Conservation (phyloP, 495 filamentous ascomycete genomes). For the Rhypophila decipiens region DNA sequence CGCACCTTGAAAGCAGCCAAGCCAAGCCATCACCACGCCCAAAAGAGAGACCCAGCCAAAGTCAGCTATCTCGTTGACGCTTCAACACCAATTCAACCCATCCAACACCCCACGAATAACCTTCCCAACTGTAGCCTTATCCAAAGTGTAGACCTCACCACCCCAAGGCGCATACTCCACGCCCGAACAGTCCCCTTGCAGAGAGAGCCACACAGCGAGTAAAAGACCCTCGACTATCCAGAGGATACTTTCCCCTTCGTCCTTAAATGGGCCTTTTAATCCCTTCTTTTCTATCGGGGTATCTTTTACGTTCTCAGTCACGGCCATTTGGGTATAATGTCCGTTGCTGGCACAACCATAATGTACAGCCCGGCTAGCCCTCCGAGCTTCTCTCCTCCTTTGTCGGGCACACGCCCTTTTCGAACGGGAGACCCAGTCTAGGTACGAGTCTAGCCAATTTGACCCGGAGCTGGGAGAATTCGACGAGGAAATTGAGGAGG, state of each 20-base stretch:
- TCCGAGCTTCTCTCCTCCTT: not conserved
- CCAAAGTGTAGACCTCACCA: slow-evolving; percentile 5
- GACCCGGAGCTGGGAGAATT: too few species aligned
- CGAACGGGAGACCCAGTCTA: slow-evolving; percentile 10
- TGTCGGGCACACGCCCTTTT: not conserved
- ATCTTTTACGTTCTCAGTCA: too few species aligned
- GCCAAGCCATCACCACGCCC: too few species aligned
- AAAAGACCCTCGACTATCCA: slow-evolving; percentile 13
- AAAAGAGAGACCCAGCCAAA: too few species aligned
- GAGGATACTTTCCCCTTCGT: slow-evolving; percentile 8
- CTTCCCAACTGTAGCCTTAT: not conserved
- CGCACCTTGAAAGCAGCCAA: too few species aligned
- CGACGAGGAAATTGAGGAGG: too few species aligned
- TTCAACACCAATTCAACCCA: too few species aligned
- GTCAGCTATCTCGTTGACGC: too few species aligned
- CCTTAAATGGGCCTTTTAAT: not conserved
- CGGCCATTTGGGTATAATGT: too few species aligned
- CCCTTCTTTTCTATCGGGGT: too few species aligned
- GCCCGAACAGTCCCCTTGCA: slow-evolving; percentile 9
- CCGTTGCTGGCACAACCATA: not conserved
- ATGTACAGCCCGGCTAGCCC: too few species aligned
- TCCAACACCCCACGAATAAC: too few species aligned
- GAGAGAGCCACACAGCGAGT: slow-evolving; percentile 4
- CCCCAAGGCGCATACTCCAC: slow-evolving; percentile 12
- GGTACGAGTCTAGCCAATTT: slow-evolving; percentile 11